Evolutionary conservation across 176 grass and related monocot species (phyloP), one percentile per base, ranked within the genome.

Genomic region (Carex parvula): DNA sequence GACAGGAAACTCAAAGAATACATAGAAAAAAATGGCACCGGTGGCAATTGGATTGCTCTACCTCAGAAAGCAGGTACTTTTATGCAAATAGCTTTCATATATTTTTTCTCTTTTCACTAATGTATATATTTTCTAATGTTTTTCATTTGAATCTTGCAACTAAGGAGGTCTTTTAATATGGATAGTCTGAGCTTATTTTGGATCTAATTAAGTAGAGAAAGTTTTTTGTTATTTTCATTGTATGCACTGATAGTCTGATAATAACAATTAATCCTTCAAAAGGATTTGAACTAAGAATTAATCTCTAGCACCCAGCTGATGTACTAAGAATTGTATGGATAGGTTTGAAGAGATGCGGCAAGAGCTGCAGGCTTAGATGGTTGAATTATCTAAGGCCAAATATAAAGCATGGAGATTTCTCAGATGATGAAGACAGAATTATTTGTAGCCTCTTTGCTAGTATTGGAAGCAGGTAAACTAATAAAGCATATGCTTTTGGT

Each of bases 1-100:
- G 90, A 94, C 14, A 80, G 72, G 32, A 91, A 89, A 82, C 93
- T 94, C 81, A 92, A 88, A 83, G 93, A 94, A 20, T 92, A 92
- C 93, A 92, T 94, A 14, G 86, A 94, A 44, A 89, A 87, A 72
- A 33, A 89, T 59, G 90, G 92, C 44, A 94, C 89, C 16, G 92
- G 87, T 10, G 85, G 92, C 16, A 94, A 94, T 68, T 91, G 89
- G 89, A 94, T 94, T 44, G 85, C 92, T 55, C 86, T 90, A 6
- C 89, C 89, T 86, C 89, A 91, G 55, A 91, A 91, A 91, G 89
- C 86, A 67, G 89, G 89, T 91, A 86, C 62, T 48, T 42, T 17
- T 42, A 2, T 13, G 1, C 15, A 1, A 5, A 22, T 42, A 73
- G 20, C 39, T 73, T 13, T 9, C 22, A 15, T 50, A 50, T 73